A percentile compares a stretch with the other conserved stretches of the same genome.
Evolutionary conservation across 1,284 basidiomycete species (phyloP).

Genomic region (Fistulinella cinereoalba): DNA sequence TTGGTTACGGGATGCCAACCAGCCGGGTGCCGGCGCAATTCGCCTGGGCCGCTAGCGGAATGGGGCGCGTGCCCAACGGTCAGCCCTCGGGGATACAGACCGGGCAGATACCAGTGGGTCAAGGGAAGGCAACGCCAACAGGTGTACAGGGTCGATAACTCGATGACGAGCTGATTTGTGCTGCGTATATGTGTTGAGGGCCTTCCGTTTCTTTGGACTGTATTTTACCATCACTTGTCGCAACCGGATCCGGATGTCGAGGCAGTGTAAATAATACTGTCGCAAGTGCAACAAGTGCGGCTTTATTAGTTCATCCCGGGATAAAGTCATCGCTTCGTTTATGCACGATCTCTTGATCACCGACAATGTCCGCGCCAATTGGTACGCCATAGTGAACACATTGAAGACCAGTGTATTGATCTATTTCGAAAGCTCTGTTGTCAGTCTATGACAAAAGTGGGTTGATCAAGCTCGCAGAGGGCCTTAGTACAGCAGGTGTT

Average conservation of each 20-base stretch:
- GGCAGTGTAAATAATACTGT: too few species aligned
- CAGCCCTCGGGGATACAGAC: constrained; percentile 31
- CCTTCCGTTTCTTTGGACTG: too few species aligned
- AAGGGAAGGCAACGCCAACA: constrained; percentile 38
- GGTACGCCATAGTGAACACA: constrained; percentile 18
- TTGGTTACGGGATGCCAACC: constrained; percentile 30
- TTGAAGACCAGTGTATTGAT: constrained; percentile 10
- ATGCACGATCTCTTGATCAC: constrained; percentile 13
- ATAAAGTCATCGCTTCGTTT: constrained; percentile 13
- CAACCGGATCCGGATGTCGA: too few species aligned
- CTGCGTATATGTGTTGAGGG: too few species aligned
- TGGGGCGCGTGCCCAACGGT: constrained; percentile 31
- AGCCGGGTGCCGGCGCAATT: constrained; percentile 23
- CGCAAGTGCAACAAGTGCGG: too few species aligned
- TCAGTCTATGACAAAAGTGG: constrained; percentile 98
- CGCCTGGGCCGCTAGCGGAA: constrained; percentile 26
- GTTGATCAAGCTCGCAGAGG: constrained; percentile 86
- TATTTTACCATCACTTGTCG: constrained; percentile 12
- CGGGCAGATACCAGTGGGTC: constrained; percentile 32
- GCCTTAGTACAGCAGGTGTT: constrained; percentile 79
- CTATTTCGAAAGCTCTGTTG: constrained; percentile 64
- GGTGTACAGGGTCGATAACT: constrained; percentile 39
- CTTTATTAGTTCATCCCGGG: too few species aligned
- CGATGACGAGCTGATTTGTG: too few species aligned
- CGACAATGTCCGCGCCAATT: constrained; percentile 27